Percentiles rank a stretch among this genome's conserved stretches.
Conservation (phyloP, 345 rosid genomes). For the Eucalyptus rudis region DNA sequence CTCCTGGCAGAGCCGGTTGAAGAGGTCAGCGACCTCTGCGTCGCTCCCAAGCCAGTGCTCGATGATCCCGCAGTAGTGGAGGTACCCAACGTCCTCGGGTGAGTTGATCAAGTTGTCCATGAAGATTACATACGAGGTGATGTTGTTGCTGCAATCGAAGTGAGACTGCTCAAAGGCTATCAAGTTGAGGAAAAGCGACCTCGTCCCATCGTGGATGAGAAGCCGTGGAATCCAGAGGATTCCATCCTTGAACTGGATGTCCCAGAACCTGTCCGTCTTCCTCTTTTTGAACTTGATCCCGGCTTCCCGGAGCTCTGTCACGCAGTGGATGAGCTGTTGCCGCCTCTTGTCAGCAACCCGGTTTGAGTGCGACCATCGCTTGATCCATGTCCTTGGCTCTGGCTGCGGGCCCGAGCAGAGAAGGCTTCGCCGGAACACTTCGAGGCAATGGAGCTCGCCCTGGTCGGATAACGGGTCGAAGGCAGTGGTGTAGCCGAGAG, state of each 20-base stretch:
- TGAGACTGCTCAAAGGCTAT: conserved; percentile 85
- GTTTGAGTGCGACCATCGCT: conserved; percentile 31
- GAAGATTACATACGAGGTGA: conserved; percentile 75
- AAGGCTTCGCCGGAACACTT: conserved; percentile 61
- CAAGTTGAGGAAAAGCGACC: conserved; percentile 75
- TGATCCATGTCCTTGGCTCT: conserved; percentile 34
- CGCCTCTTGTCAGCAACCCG: conserved; percentile 76
- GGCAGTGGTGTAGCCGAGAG: conserved; percentile 8
- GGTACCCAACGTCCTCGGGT: conserved; percentile 63
- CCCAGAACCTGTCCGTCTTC: conserved; percentile 87
- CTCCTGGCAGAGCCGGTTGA: conserved; percentile 79
- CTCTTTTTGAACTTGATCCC: conserved; percentile 66
- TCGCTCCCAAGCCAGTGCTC: conserved; percentile 94
- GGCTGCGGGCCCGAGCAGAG: conserved; percentile 50
- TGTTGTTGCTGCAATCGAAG: conserved; percentile 59
- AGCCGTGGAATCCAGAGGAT: conserved; percentile 59
- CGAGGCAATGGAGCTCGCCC: conserved; percentile 68
- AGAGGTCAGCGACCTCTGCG: conserved; percentile 72
- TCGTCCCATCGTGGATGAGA: conserved; percentile 82
- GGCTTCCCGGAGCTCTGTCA: conserved; percentile 59
- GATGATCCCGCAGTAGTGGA: conserved; percentile 59
- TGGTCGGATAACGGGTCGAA: conserved; percentile 62
- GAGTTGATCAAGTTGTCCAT: conserved; percentile 90
- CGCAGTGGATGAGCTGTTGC: conserved; percentile 71
- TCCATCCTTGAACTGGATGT: conserved; percentile 65